Evolutionary conservation across 305 asterid genomes (phyloP), one percentile per base, ranked within the genome.

Genomic region (Caryopteris hybrid): DNA sequence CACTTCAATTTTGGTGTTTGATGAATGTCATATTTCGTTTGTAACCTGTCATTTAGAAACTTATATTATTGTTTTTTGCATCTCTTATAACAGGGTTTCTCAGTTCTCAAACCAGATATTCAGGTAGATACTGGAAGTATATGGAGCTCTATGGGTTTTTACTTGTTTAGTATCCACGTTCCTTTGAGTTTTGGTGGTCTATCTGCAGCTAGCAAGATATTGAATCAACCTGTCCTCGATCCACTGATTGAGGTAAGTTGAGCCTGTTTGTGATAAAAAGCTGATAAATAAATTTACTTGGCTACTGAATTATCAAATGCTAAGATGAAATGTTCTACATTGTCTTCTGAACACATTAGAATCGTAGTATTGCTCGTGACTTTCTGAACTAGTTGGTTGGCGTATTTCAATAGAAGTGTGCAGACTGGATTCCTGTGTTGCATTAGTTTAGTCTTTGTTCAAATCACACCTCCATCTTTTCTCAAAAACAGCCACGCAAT

Each of bases 181-280:
- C 97, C 99, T 51, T 73, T 93, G 78, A 93, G 99, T 74, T 93
- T 81, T 66, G 99, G 99, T 5, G 95, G 97, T 64, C 66, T 88
- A 53, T 84, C 99, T 52, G 78, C 77, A 20, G 81, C 85, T 66
- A 80, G 86, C 78, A 83, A 77, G 63, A 41, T 84, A 67, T 16
- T 87, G 78, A 86, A 83, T 67, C 88, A 82, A 66, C 76, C 80
- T 54, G 80, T 73, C 69, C 92, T 85, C 18, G 66, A 78, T 68
- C 88, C 92, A 13, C 86, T 88, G 66, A 58, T 60, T 21, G 74
- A 79, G 86, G 97, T 84, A 63, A 67, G 67, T 65, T 55, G 62
- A 17, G 39, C 11, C 27, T 29, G 10, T 36, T 36, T 23, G 13
- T n/a, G 12, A 42, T 61, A 56, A 43, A 27, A 53, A 56, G n/a